phyloP scores from a whole-genome alignment of 1,139 yeast genomes.

The Pichia sp. region DNA sequence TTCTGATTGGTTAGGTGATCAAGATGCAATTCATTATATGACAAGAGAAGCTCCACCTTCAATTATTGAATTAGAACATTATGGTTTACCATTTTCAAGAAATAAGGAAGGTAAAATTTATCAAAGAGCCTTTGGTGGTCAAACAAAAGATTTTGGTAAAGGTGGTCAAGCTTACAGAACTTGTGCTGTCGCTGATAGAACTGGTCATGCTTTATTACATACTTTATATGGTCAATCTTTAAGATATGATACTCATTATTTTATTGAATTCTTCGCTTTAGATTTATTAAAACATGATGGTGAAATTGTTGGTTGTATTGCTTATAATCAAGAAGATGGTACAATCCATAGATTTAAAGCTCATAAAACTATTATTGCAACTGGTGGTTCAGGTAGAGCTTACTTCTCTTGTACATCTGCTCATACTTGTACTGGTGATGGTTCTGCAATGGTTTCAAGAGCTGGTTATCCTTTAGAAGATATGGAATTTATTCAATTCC shows the following conservation, averaged over 20 bases:
- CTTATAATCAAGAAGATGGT: conserved; percentile 98
- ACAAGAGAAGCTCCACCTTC: conserved; percentile 96
- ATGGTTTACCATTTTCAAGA: conserved; percentile 97
- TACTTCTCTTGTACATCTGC: conserved; percentile 99
- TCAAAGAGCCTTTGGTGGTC: conserved; percentile 99
- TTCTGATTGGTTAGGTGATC: conserved; percentile 99
- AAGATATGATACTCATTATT: conserved; percentile 95
- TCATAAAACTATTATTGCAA: conserved; percentile 92
- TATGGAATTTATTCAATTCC: conserved; percentile 97
- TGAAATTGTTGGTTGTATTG: conserved; percentile 93
- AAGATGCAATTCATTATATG: conserved; percentile 98
- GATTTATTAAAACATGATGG: conserved; percentile 95
- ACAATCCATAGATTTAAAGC: conserved; percentile 96
- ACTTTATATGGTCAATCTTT: conserved; percentile 94
- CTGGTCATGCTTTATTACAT: conserved; percentile 96
- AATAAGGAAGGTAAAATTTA: conserved; percentile 95
- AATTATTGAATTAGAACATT: conserved; percentile 93
- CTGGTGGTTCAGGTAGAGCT: conserved; percentile 99
- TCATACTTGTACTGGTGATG: conserved; percentile 99
- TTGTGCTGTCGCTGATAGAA: conserved; percentile 98
- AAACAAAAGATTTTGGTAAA: conserved; percentile 89
- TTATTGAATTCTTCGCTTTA: conserved; percentile 94
- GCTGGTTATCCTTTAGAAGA: conserved; percentile 98
- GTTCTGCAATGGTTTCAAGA: conserved; percentile 95
- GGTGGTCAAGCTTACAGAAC: conserved; percentile 99